Base-by-base conservation (phyloP, 2,329 filamentous ascomycete species). In the Aspergillus fumigatus region DNA sequence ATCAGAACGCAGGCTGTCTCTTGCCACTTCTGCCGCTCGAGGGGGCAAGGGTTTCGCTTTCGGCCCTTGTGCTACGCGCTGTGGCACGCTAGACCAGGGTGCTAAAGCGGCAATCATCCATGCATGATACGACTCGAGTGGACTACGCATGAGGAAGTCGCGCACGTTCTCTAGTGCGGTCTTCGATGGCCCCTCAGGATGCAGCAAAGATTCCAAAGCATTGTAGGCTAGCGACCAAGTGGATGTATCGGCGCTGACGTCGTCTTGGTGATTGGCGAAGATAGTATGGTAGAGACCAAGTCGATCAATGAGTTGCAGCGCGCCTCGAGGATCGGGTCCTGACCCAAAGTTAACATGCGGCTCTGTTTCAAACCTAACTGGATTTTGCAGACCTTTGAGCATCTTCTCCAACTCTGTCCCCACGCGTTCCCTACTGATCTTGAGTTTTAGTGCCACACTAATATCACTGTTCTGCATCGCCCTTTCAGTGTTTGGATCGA, bases 361-460 rank as follows among this genome's bases (percentile, higher is more conserved):
- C 23, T 45, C 7, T 32, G n/a, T n/a, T 27, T 25, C 3, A 48
- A 25, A 26, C 14, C 27, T n/a, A 3, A 38, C 21, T 9, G 27
- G 1, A 40, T 27, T 3, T 48, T 23, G 60, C 66, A 56, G 70
- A 83, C 89, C 88, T 73, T 85, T 88, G 19, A 97, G 78, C 86
- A 96, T 96, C 79, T 97, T 97, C 68, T 93, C 89, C 3, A 97
- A 67, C 70, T 99, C 94, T 3, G 88, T 83, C 0, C 91, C 90
- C 1, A 99, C 87, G 56, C 94, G 82, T 73, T 99, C 94, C 54
- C 92, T 85, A 67, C 90, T 97, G 63, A 99, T 97, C 72, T 99
- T 99, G 29, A 88, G 73, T 51, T 83, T 85, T n/a, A 99, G 77
- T 3, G 90, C 89, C 10, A 86, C 79, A 57, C 92, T 82, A 50